Evolutionary conservation across 2,329 filamentous ascomycete species (phyloP).

Genomic region (Cercospora citrullina): DNA sequence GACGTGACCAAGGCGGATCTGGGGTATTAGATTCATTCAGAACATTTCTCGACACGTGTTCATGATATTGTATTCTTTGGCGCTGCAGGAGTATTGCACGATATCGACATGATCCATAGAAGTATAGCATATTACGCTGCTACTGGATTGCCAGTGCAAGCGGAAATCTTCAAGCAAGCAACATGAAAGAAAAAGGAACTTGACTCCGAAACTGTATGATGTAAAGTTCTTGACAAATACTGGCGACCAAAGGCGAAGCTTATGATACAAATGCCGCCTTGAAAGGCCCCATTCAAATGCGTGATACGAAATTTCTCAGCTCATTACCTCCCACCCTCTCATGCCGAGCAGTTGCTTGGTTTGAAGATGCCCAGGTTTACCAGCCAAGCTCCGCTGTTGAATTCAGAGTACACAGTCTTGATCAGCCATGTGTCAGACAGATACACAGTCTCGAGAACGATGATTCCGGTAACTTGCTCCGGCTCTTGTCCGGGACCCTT

Average conservation of each 20-base stretch:
- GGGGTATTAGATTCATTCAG: conserved; percentile 35
- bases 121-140: neutral
- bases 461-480: conserved; percentile 35
- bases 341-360: conserved; percentile 31
- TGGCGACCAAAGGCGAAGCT: neutral
- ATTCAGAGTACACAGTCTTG: conserved; percentile 38
- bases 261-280: neutral
- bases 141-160: neutral
- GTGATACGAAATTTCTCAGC: neutral
- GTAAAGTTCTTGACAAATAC: neutral
- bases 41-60: neutral
- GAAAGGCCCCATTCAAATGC: neutral
- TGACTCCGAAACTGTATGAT: neutral
- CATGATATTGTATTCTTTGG: neutral
- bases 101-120: neutral
- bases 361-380: conserved; percentile 36
- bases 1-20: conserved; percentile 47
- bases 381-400: conserved; percentile 41
- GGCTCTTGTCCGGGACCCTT: conserved; percentile 25
- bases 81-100: neutral
- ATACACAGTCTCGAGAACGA: conserved; percentile 34
- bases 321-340: neutral
- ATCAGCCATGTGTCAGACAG: conserved; percentile 33
- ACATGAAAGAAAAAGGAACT: neutral
- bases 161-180: neutral